Evolutionary conservation across 352 stramenopile species (phyloP).

Genomic region (Pythium periplocum): DNA sequence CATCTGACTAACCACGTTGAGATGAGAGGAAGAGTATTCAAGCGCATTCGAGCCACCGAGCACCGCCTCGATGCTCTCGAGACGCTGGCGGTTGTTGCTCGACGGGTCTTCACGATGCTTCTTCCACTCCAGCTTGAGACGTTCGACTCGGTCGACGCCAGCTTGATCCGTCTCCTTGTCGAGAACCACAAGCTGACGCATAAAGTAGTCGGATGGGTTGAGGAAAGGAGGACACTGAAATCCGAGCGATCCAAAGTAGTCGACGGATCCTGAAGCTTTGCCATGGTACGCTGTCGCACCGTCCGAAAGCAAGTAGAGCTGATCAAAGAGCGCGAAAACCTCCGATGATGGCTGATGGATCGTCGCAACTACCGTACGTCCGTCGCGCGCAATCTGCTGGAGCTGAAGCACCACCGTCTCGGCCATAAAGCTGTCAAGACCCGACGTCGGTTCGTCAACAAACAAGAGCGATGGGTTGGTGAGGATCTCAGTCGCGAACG

Average conservation of each 20-base stretch:
- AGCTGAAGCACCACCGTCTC: constrained; percentile 46
- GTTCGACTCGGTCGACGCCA: constrained; percentile 4
- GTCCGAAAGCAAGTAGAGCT: constrained; percentile 48
- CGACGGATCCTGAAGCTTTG: constrained; percentile 36
- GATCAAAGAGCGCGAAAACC: constrained; percentile 51
- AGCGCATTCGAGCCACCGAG: neutral
- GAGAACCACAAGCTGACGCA: constrained; percentile 41
- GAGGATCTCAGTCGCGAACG: constrained; percentile 73
- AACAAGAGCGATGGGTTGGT: constrained; percentile 79
- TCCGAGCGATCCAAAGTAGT: constrained; percentile 46
- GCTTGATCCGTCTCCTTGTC: constrained; percentile 7
- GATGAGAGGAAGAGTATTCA: too few relatives aligned
- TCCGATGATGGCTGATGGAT: constrained; percentile 66
- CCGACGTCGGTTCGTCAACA: constrained; percentile 79
- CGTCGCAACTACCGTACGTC: constrained; percentile 81
- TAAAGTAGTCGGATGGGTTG: constrained; percentile 63
- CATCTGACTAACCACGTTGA: neutral
- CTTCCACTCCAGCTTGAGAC: constrained; percentile 7
- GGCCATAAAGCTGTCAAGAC: constrained; percentile 51
- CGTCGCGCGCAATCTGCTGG: constrained; percentile 59
- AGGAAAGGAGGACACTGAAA: constrained; percentile 46
- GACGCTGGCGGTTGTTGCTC: constrained; percentile 5
- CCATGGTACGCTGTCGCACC: constrained; percentile 49
- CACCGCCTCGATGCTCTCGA: neutral
- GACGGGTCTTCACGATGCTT: neutral